Evolutionary conservation across 352 stramenopile genomes (phyloP).

Genomic region (Thalassiosira gravida): DNA sequence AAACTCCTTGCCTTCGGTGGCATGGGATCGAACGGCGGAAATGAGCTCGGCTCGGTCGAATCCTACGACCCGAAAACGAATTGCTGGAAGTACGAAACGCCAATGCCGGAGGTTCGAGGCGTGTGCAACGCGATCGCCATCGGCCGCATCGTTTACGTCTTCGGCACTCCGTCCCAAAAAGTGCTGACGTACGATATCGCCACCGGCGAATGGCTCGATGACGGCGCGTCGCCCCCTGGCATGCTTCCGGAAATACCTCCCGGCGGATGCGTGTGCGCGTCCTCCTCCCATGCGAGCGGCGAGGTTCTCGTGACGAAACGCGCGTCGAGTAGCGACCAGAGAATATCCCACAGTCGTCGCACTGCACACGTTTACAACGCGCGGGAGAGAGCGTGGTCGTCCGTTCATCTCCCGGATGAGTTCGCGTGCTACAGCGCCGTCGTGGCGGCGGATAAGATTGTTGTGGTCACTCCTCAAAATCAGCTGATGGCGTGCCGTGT

Average conservation of each 20-base stretch:
- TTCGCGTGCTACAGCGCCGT: conserved; percentile 43
- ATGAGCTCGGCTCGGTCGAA: conserved; percentile 30
- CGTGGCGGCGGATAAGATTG: conserved; percentile 24
- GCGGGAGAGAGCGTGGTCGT: conserved; percentile 16
- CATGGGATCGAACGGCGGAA: conserved; percentile 28
- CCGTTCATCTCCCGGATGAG: conserved; percentile 29
- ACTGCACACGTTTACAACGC: conserved; percentile 34
- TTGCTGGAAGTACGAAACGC: conserved; percentile 26
- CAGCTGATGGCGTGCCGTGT: conserved; percentile 36
- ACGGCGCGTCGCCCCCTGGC: neutral
- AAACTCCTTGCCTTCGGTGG: conserved; percentile 42
- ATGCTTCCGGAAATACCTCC: conserved; percentile 25
- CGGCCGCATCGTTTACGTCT: conserved; percentile 25
- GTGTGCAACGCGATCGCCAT: conserved; percentile 40
- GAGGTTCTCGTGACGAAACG: conserved; percentile 41
- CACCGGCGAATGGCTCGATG: conserved; percentile 24
- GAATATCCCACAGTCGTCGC: too few relatives aligned
- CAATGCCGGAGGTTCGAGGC: conserved; percentile 31
- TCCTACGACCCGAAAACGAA: conserved; percentile 31
- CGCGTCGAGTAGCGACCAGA: conserved; percentile 1
- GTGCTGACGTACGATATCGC: conserved; percentile 31
- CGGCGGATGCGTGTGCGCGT: conserved; percentile 32
- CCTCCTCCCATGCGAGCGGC: conserved; percentile 24
- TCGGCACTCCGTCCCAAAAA: conserved; percentile 32
- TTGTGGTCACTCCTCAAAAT: conserved; percentile 40